Evolutionary conservation across 305 asterid species (phyloP).

Genomic region (Fraxinus baroniana): DNA sequence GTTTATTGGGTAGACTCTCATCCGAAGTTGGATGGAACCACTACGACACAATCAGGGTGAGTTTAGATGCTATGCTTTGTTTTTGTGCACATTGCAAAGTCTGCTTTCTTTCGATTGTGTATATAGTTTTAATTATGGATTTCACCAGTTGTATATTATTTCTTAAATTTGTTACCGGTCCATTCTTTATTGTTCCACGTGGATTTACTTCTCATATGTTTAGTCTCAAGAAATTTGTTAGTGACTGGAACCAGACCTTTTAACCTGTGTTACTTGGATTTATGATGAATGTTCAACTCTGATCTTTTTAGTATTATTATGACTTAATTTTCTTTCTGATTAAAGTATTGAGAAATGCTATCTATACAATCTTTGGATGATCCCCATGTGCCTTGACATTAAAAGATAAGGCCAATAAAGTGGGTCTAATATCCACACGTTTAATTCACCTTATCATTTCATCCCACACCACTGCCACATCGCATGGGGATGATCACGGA

Average conservation of each 20-base stretch:
- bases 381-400: neutral
- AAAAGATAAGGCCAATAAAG: neutral
- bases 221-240: neutral
- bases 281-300: neutral
- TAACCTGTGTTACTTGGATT: neutral
- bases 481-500: neutral
- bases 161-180: neutral
- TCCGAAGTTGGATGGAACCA: slow-evolving; percentile 56
- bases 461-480: neutral
- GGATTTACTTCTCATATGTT: neutral
- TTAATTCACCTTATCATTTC: neutral
- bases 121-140: neutral
- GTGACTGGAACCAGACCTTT: neutral
- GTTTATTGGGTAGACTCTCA: slow-evolving; percentile 50
- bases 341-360: neutral
- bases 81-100: neutral
- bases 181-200: neutral
- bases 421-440: neutral
- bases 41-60: slow-evolving; percentile 45
- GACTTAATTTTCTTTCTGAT: neutral
- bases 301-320: neutral
- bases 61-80: neutral
- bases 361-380: neutral
- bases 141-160: neutral
- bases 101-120: neutral